A percentile compares a stretch with the other conserved stretches of the same genome.
Evolutionary conservation across 2,329 filamentous ascomycete genomes (phyloP).

Genomic region (Verticillium nubilum): DNA sequence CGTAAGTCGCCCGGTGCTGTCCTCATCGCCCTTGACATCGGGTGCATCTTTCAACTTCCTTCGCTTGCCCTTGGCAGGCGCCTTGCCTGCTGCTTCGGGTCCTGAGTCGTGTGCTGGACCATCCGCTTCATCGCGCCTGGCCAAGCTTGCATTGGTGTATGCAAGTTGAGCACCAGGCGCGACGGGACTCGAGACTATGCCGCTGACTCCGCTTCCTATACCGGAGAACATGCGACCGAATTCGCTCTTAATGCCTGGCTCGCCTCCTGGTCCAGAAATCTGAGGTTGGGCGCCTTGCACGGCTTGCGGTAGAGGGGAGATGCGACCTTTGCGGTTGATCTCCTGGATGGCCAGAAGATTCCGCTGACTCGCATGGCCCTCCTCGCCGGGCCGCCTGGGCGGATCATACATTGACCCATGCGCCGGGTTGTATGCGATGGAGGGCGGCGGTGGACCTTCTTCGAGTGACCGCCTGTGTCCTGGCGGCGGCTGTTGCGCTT

Average conservation of each 20-base stretch:
- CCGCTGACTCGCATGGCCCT: constrained; percentile 39
- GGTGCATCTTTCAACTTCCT: constrained; percentile 71
- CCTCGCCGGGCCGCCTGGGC: constrained; percentile 38
- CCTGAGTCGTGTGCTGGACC: constrained; percentile 37
- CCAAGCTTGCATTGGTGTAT: constrained; percentile 37
- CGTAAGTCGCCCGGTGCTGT: constrained; percentile 55
- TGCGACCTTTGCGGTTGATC: constrained; percentile 73
- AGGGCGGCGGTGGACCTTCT: constrained; percentile 43
- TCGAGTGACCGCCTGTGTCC: constrained; percentile 37
- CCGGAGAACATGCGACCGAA: constrained; percentile 93
- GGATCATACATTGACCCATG: constrained; percentile 38
- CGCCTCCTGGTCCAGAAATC: constrained; percentile 69
- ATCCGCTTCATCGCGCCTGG: constrained; percentile 49
- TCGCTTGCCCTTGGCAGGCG: constrained; percentile 47
- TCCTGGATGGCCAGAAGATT: constrained; percentile 70
- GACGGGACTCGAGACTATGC: constrained; percentile 46
- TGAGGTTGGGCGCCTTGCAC: constrained; percentile 88
- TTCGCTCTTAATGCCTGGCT: constrained; percentile 89
- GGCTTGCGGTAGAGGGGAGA: constrained; percentile 86
- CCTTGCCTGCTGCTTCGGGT: constrained; percentile 33
- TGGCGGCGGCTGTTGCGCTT: constrained; percentile 26
- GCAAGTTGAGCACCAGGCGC: constrained; percentile 36
- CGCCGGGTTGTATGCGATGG: constrained; percentile 41
- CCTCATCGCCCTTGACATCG: constrained; percentile 61
- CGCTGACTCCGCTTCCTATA: constrained; percentile 60